Evolutionary conservation across 345 rosid species (phyloP), one percentile per base, ranked within the genome.

Genomic region (Aurinia saxatilis): DNA sequence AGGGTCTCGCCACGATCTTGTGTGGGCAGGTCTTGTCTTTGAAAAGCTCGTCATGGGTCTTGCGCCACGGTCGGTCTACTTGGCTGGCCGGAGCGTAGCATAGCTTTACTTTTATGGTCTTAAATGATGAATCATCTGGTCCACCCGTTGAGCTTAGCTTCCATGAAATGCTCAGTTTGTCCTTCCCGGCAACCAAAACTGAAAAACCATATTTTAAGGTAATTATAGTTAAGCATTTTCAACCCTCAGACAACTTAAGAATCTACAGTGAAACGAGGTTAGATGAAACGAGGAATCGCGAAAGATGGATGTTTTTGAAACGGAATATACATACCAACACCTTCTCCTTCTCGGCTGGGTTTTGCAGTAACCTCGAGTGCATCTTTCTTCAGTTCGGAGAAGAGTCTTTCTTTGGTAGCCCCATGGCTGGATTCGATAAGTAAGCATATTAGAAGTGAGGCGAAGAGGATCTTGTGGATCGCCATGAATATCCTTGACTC

Each of bases 281-380:
- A n/a, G n/a, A n/a, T n/a, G n/a, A n/a, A n/a, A n/a, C n/a, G n/a
- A n/a, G n/a, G n/a, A n/a, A n/a, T n/a, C n/a, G n/a, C 5, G 6
- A 6, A 46, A 27, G 44, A 19, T n/a, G n/a, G n/a, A n/a, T n/a
- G n/a, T n/a, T n/a, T n/a, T n/a, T n/a, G n/a, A n/a, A n/a, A n/a
- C n/a, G n/a, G n/a, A n/a, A n/a, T n/a, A 19, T 58, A 25, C 69
- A 27, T 77, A 87, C 88, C 87, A 53, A 66, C 71, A 49, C 63
- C 64, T n/a, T 69, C 65, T 23, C 72, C 68, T 19, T 61, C 75
- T 19, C 57, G 45, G 57, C 57, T 68, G 2, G 82, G 66, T 12
- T 72, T 74, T 10, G 81, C 74, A 23, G 72, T 57, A 69, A 81
- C 81, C 4, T 57, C 52, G 15, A 88, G 57, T 11, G 81, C 65